phyloP scores from a whole-genome alignment of 345 rosid genomes.

The Lepidium aucheri region DNA sequence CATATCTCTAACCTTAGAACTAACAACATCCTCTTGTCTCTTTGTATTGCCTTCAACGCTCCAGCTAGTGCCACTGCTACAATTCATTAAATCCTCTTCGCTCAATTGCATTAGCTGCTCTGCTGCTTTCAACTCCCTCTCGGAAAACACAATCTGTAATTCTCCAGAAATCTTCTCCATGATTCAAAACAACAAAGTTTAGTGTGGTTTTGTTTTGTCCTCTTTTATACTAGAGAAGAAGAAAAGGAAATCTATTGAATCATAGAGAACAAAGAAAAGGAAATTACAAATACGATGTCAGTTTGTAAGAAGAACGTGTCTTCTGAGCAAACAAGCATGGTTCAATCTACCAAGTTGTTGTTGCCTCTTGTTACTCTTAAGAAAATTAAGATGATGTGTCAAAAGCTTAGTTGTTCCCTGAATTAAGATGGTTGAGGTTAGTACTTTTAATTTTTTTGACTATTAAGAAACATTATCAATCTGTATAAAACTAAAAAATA shows the following conservation, averaged over 20 bases:
- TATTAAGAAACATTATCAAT: no score
- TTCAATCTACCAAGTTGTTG: no score
- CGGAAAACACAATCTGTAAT: conserved; percentile 4
- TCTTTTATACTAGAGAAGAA: no score
- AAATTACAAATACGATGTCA: conserved; percentile 3
- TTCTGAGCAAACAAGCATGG: no score
- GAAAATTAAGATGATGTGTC: no score
- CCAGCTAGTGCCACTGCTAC: conserved; percentile 14
- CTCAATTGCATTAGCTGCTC: conserved; percentile 22
- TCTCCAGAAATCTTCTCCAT: conserved; percentile 4
- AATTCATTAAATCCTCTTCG: conserved; percentile 17
- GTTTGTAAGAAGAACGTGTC: conserved; percentile 18
- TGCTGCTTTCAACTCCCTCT: conserved; percentile 20
- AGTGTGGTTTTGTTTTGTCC: neutral
- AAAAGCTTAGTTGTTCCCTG: no score
- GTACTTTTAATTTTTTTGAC: no score
- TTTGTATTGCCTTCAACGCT: conserved; percentile 3
- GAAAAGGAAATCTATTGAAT: no score
- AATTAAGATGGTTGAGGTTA: no score
- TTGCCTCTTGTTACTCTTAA: conserved; percentile 6
- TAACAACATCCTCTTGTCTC: conserved; percentile 12
- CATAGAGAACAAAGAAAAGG: neutral
- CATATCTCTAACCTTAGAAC: neutral
- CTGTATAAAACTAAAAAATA: no score
- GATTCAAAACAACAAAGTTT: neutral